These are phyloP conservation scores for Adansonia gregorii DNA, from an alignment of 441 rosid genomes.

Conservation along the genomic window DNA sequence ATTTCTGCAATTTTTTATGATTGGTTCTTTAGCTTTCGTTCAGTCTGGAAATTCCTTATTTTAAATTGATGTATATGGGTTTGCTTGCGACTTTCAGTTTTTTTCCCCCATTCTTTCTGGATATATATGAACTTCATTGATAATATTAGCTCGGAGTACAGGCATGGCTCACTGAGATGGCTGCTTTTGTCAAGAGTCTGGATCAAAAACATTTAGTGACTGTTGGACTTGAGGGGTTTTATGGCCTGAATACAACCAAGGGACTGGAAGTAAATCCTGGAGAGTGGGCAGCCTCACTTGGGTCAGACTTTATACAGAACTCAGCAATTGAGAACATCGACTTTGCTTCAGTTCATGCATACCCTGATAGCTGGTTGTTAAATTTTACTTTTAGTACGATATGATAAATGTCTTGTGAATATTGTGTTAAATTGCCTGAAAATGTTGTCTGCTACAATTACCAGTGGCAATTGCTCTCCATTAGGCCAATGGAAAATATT, in stretches of 20 bases:
- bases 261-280: slow-evolving; percentile 48
- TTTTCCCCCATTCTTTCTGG: not conserved
- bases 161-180: slow-evolving; percentile 46
- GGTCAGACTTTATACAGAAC: slow-evolving; percentile 50
- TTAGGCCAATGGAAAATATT: not conserved
- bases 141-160: not conserved
- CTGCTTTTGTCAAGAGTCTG: slow-evolving; percentile 48
- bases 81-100: not conserved
- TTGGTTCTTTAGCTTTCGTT: not conserved
- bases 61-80: not conserved
- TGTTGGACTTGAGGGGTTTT: slow-evolving; percentile 55
- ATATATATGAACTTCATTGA: not conserved
- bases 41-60: not conserved
- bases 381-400: not conserved
- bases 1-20: not conserved
- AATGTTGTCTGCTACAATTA: not conserved
- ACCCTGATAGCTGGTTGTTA: slow-evolving; percentile 61
- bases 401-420: not conserved
- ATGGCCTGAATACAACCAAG: slow-evolving; percentile 36
- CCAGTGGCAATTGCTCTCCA: not conserved
- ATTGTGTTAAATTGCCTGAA: not conserved
- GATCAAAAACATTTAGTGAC: slow-evolving; percentile 49
- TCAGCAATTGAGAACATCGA: slow-evolving; percentile 47
- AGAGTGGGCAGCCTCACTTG: slow-evolving; percentile 54
- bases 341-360: slow-evolving; percentile 59